Evolutionary conservation across 208 protist genomes (phyloP), one percentile per base, ranked within the genome.

Genomic region (Tetramitus jugosus): DNA sequence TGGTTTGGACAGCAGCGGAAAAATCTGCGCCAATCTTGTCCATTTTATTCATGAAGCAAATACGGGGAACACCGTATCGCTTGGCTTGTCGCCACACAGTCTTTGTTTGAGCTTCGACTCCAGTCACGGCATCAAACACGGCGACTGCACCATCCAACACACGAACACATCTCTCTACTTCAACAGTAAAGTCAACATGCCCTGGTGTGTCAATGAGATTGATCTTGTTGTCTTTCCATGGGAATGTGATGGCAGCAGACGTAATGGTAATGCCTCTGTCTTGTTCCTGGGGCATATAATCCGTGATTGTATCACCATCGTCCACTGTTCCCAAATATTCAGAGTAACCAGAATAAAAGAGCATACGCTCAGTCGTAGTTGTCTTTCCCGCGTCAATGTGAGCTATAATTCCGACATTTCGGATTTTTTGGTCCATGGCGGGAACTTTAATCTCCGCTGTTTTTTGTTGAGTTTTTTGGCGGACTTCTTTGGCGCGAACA

Each of bases 261-360:
- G 92, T 89, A 74, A 98, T 98, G 0, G 95, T 98, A 78, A 98
- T 98, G 29, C 95, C 95, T 40, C 94, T 87, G 68, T 97, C 92
- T 81, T 91, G 87, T 85, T 98, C 95, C 82, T 97, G 86, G 68
- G 93, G 87, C 90, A 98, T 94, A 81, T 93, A 97, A 85, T 98
- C 95, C 35, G 92, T 98, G 7, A 95, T 94, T 2, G 95, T 97
- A 77, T 94, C 94, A 52, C 95, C 95, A 71, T 89, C 88, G 78
- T 98, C 92, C 6, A 98, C 94, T 37, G 97, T 93, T 72, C 93
- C 94, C 40, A 95, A 83, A 56, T 91, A 85, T 40, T 83, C 84
- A 53, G 86, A 86, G 39, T 87, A 85, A 45, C 92, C 92, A 2
- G 91, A 82, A 84, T 95, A 95, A 82, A 88, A 94, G 60, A 97